phyloP scores from a whole-genome alignment of 768 basidiomycete genomes.

The Mycena belliarum region DNA sequence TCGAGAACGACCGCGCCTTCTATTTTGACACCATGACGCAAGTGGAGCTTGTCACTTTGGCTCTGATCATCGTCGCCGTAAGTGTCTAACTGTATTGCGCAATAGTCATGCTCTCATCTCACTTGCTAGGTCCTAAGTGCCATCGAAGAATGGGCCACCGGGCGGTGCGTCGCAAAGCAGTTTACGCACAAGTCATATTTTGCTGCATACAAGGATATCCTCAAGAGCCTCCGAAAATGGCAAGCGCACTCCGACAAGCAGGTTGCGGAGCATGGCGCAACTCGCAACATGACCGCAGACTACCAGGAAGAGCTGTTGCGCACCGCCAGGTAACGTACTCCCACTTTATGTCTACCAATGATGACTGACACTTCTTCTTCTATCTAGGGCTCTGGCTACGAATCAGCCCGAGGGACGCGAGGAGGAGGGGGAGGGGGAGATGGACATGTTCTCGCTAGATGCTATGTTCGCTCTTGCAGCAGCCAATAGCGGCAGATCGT shows the following conservation, averaged over 20 bases:
- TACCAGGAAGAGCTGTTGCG: not conserved
- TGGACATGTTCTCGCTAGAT: not conserved
- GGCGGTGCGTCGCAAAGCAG: not conserved
- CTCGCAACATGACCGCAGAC: not conserved
- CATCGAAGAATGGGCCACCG: conserved; percentile 9
- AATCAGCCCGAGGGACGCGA: not conserved
- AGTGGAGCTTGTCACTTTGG: not conserved
- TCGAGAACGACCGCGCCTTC: not conserved
- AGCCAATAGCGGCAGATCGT: not conserved
- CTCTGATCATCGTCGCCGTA: not conserved
- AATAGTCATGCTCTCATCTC: no score
- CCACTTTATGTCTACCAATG: not conserved
- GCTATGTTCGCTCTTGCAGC: not conserved
- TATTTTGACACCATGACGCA: not conserved
- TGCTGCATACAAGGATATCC: not conserved
- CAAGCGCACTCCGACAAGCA: not conserved
- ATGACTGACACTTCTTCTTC: not conserved
- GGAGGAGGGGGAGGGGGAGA: not conserved
- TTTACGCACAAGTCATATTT: not conserved
- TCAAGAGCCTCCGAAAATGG: not conserved
- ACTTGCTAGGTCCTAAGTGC: not conserved
- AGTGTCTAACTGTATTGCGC: no score
- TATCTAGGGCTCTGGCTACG: not conserved
- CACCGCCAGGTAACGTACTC: not conserved
- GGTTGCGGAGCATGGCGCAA: not conserved